Evolutionary conservation across 139 green algal species (phyloP), one percentile per base, ranked within the genome.

Genomic region (Asterochloris sp.): DNA sequence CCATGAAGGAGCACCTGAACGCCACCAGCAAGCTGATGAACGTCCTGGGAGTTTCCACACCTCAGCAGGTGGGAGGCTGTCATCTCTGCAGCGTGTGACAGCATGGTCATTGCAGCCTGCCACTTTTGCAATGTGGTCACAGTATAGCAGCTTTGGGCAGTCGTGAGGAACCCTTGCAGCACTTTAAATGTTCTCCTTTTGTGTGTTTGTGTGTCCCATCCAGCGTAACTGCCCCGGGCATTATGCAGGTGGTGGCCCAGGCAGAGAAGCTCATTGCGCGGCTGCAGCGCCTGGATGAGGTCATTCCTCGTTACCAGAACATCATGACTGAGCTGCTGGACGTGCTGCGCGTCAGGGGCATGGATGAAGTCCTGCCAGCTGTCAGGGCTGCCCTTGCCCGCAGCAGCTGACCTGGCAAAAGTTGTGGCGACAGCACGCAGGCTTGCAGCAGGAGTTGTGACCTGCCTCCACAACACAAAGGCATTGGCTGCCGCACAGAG

Each of bases 361-460:
- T 90, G 83, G 89, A 92, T 0, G 86, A 91, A 4, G 47, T 92
- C 4, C 77, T 92, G 38, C 89, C 89, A 19, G 84, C 89, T 21
- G 73, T 90, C 15, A 69, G 16, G 6, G 38, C 38, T 6, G 38
- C 38, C 38, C 38, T 54, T 54, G 38, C 38, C 38, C 38, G 38
- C 38, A 54, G 38, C 38, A 54, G 38, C 38, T 54, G 38, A 54
- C 38, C 38, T 54, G 38, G 38, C 38, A 6, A 2, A 54, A 6
- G 38, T 54, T 54, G 38, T 54, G 38, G 38, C 38, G 6, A 54
- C 38, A 54, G 38, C 38, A 10, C 38, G 38, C 38, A 54, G 38
- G 38, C 38, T 54, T 54, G 38, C 38, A 54, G 38, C 38, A 54
- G 38, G 38, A 54, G 38, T 54, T 54, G 38, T 54, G 38, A 54